These are phyloP conservation scores for Rhizopus microsporus DNA, from an alignment of 371 early-diverging fungal species.

Conservation along the genomic window DNA sequence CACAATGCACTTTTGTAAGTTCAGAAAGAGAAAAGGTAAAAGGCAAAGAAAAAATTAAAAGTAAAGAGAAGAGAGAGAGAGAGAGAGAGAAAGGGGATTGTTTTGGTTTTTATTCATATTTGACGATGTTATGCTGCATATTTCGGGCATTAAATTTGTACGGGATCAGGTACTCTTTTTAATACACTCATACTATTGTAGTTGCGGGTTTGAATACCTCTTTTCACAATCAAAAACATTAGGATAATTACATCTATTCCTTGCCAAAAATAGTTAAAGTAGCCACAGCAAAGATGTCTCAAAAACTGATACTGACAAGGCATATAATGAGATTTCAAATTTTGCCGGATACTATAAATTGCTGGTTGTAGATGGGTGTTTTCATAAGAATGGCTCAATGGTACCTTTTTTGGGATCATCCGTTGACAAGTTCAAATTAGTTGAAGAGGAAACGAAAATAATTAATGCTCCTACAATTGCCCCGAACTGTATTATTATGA, in stretches of 20 bases:
- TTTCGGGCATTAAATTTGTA: too few species aligned
- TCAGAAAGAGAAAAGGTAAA: too few species aligned
- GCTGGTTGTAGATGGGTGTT: conserved; percentile 2
- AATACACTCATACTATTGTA: too few species aligned
- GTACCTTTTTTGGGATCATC: conserved; percentile 6
- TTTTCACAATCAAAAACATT: conserved; percentile 3
- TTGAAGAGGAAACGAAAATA: neutral
- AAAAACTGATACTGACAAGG: conserved; percentile 3
- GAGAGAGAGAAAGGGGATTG: too few species aligned
- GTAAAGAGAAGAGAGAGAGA: too few species aligned
- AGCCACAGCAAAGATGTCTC: conserved; percentile 8
- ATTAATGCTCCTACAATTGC: conserved; percentile 3
- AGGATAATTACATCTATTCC: neutral
- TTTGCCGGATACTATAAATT: conserved; percentile 6
- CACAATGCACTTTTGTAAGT: too few species aligned
- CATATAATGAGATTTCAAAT: conserved; percentile 5
- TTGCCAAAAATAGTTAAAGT: conserved; percentile 1
- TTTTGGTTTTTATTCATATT: too few species aligned
- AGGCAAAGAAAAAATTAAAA: too few species aligned
- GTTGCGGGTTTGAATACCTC: too few species aligned
- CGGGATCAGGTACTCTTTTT: too few species aligned
- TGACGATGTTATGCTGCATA: too few species aligned
- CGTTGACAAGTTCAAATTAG: neutral
- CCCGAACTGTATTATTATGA: neutral
- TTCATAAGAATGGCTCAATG: conserved; percentile 1